Conservation (phyloP, 2,329 filamentous ascomycete species). For the Blastomyces emzantsi region DNA sequence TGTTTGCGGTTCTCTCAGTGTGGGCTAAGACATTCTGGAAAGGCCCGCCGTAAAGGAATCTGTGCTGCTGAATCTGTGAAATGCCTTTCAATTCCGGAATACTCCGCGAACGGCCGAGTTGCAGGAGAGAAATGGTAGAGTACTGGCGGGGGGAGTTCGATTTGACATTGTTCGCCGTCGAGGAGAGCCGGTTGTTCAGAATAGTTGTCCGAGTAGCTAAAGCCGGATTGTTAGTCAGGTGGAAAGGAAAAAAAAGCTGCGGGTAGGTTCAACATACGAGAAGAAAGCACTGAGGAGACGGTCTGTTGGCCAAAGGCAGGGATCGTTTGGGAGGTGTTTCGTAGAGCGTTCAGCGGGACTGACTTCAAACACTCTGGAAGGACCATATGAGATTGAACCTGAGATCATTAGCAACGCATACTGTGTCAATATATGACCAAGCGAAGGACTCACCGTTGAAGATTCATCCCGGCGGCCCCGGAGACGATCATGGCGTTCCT, state of each 20-base stretch:
- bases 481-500: neutral
- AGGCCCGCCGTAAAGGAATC: constrained; percentile 33
- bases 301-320: neutral
- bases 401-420: neutral
- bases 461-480: constrained; percentile 12
- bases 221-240: neutral
- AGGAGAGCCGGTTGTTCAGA: neutral
- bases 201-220: constrained; percentile 5
- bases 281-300: neutral
- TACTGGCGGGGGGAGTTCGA: constrained; percentile 22
- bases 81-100: constrained; percentile 20
- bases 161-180: neutral
- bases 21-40: constrained; percentile 61
- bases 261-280: constrained; percentile 8
- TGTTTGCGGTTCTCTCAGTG: constrained; percentile 84
- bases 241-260: neutral
- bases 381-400: constrained; percentile 8
- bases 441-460: constrained; percentile 18
- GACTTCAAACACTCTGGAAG: constrained; percentile 25
- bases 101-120: constrained; percentile 21
- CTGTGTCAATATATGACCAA: neutral
- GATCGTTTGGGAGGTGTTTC: constrained; percentile 11
- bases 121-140: constrained; percentile 27
- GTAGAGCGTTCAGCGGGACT: constrained; percentile 22
- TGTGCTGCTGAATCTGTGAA: constrained; percentile 28